Base-by-base conservation (phyloP, 495 filamentous ascomycete genomes). In the Staphylotrichum longicolle region DNA sequence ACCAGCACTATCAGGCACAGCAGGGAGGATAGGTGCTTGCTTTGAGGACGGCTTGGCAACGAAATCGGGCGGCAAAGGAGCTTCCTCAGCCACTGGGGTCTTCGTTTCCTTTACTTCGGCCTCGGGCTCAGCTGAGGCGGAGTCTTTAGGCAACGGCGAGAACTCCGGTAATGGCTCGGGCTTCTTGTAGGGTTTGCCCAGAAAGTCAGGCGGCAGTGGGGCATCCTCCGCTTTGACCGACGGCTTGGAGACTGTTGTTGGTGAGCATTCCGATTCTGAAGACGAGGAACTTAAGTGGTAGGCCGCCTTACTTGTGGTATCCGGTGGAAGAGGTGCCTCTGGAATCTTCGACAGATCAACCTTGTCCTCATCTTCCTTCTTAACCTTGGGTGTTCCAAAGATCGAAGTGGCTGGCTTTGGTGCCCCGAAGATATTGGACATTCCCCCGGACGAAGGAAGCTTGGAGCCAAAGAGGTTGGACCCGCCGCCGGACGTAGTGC, bases 271-370 rank as follows among this genome's bases (percentile, higher is more conserved):
- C 63, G 80, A 77, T 61, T 70, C 71, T 55, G 89, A 88, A 15
- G 88, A 89, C 58, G 81, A 80, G 7, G 88, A 88, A 33, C 87
- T 62, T 37, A 62, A 86, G 56, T 91, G 78, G 72, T 86, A 90
- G 49, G 69, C 77, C 61, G 79, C 77, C 76, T 86, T 88, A 76
- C 85, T 91, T 27, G 87, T 89, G 47, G 88, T 72, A 62, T 92
- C 88, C n/a, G 89, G 90, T 37, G 90, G 90, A 41, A 93, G 72
- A 54, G 91, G 90, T 12, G 82, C 69, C 66, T 87, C 83, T 49
- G 75, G 55, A 48, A 72, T 60, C 14, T 70, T 70, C 33, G 68
- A 62, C 35, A 73, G 62, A 40, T 74, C 70, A 47, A 66, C 65
- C 60, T 76, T 72, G 20, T 64, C 46, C 9, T 69, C 66, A 3